phyloP scores from a whole-genome alignment of 2,329 filamentous ascomycete genomes.

The Juglanconis sp. region DNA sequence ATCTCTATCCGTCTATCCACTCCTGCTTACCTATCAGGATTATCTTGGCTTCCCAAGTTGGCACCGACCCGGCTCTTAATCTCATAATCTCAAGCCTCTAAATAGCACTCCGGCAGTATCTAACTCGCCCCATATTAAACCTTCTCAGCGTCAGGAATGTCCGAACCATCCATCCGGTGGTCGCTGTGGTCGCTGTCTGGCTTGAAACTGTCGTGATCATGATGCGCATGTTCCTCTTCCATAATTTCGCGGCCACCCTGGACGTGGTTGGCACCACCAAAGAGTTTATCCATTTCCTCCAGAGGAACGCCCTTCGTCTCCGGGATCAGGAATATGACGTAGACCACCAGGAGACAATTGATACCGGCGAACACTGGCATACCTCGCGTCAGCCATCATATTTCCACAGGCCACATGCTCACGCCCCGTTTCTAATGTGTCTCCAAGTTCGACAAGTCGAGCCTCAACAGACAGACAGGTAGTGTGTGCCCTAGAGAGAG shows the following conservation, averaged over 20 bases:
- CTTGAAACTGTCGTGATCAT: slow-evolving; percentile 20
- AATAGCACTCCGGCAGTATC: background rate
- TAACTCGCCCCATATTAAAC: background rate
- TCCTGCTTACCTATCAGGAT: too few species aligned
- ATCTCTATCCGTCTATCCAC: too few species aligned
- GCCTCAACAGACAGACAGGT: background rate
- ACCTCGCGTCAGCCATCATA: background rate
- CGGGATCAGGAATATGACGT: slow-evolving; percentile 32
- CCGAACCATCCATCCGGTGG: background rate
- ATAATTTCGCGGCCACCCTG: slow-evolving; percentile 30
- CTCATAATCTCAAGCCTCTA: too few species aligned
- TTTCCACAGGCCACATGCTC: background rate
- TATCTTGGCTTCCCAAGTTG: too few species aligned
- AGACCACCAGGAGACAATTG: slow-evolving; percentile 20
- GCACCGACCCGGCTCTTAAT: too few species aligned
- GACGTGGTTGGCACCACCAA: slow-evolving; percentile 34
- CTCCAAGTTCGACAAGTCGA: background rate
- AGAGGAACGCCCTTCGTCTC: slow-evolving; percentile 33
- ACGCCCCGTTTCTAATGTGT: background rate
- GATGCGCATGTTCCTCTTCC: slow-evolving; percentile 25
- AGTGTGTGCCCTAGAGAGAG: background rate
- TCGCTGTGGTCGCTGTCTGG: slow-evolving; percentile 4
- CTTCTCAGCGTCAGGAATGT: slow-evolving; percentile 12
- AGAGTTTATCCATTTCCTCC: slow-evolving; percentile 34
- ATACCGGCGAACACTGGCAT: slow-evolving; percentile 13